Percentiles rank a stretch among this genome's conserved stretches.
phyloP scores from a whole-genome alignment of 192 early-diverging fungal species.

The Linnemannia zychae region DNA sequence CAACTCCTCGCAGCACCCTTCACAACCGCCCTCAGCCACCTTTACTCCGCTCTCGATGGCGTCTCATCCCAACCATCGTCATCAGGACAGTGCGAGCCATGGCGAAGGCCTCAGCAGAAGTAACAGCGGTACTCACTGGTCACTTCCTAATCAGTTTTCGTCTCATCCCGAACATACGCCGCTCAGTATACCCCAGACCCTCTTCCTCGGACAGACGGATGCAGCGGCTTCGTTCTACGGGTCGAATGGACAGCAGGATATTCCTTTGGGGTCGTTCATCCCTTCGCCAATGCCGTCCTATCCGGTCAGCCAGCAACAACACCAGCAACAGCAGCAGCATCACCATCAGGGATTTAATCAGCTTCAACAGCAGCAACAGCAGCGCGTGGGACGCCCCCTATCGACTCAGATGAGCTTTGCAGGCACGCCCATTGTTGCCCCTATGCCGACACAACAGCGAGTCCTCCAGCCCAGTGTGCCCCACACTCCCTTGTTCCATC shows the following conservation, averaged over 20 bases:
- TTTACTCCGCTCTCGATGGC: constrained; percentile 1
- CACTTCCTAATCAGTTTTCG: background rate
- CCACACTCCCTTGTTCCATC: constrained; percentile 21
- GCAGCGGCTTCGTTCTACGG: constrained; percentile 14
- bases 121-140: constrained; percentile 30
- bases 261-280: constrained; percentile 10
- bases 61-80: background rate
- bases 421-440: constrained; percentile 33
- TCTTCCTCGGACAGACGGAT: constrained; percentile 40
- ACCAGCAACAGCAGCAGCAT: background rate
- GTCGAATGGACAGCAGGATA: constrained; percentile 8
- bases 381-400: constrained; percentile 38
- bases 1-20: background rate
- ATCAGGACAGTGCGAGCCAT: constrained; percentile 2
- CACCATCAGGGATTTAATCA: constrained; percentile 13
- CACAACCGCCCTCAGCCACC: background rate
- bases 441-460: constrained; percentile 35
- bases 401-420: constrained; percentile 35
- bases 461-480: constrained; percentile 19
- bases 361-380: constrained; percentile 23
- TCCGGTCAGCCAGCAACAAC: background rate
- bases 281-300: constrained; percentile 20
- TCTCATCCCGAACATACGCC: constrained; percentile 45
- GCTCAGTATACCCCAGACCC: constrained; percentile 52
- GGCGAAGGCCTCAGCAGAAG: constrained; percentile 16